A percentile compares a stretch with the other conserved stretches of the same genome.
These are phyloP conservation scores for Populus hybrid DNA, from an alignment of 441 rosid genomes.

Conservation along the genomic window DNA sequence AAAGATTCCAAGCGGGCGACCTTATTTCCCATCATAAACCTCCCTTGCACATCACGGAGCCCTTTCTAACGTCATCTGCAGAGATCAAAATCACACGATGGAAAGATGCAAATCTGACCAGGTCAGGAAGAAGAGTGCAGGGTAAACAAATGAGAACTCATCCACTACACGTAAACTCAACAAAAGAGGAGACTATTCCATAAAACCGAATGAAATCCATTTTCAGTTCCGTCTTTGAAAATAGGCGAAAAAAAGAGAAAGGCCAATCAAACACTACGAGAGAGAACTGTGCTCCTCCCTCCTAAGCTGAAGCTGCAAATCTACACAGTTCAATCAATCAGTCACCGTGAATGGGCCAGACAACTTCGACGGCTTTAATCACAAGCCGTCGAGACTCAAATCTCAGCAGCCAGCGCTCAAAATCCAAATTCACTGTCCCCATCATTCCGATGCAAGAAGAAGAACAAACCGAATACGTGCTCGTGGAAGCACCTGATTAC, in stretches of 20 bases:
- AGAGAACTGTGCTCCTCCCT: background rate
- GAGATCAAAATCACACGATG: background rate
- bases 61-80: background rate
- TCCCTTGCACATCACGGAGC: background rate
- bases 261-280: background rate
- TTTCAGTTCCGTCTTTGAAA: conserved; percentile 36
- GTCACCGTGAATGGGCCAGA: conserved; percentile 56
- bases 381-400: conserved; percentile 35
- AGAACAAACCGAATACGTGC: conserved; percentile 6
- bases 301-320: background rate
- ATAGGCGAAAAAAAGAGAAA: conserved; percentile 12
- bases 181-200: conserved; percentile 1
- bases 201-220: conserved; percentile 35
- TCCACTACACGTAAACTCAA: background rate
- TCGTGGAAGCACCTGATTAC: conserved; percentile 39
- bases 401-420: conserved; percentile 31
- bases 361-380: conserved; percentile 46
- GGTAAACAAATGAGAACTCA: conserved; percentile 4
- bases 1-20: background rate
- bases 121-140: conserved; percentile 9
- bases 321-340: background rate
- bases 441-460: conserved; percentile 39
- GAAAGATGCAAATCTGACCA: background rate
- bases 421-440: conserved; percentile 32
- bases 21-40: background rate